Evolutionary conservation across 148 eudicot species (phyloP), one percentile per base, ranked within the genome.

Genomic region (Spergularia marina): DNA sequence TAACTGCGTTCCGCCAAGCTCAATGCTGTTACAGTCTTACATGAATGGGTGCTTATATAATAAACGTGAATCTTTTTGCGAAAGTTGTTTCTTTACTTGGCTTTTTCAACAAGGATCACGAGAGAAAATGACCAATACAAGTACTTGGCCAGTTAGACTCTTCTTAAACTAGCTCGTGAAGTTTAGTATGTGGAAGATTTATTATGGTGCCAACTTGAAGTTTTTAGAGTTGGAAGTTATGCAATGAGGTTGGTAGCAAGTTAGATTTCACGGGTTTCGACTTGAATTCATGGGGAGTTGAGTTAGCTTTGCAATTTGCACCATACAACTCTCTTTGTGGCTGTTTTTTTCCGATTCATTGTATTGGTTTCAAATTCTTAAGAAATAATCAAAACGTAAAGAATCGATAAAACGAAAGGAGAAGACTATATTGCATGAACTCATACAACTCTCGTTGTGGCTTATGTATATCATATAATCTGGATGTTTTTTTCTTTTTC

Each of bases 161-260:
- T 59, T 49, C 67, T 25, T 68, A 7, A 14, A 55, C 39, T 52
- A 49, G 23, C 80, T 54, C 80, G 83, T 81, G 80, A 81, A 73
- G 74, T 12, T 15, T 7, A 44, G 56, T 40, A 53, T 74, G 72
- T 60, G 74, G 59, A 76, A 39, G 73, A 72, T 7, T 60, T 49
- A 70, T 53, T 70, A 36, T 40, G 70, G 74, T 81, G 74, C 65
- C 80, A 81, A 60, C 47, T 57, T 76, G 79, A 69, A 55, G 59
- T 66, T 18, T 30, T 6, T 12, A 61, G 20, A 23, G n/a, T 12
- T 34, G 36, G 68, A 52, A 14, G 51, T 36, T 15, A 6, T 17
- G 23, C 8, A 66, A 36, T 0, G 47, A 74, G 39, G 34, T 65
- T 41, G 30, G 52, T 36, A 53, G 12, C 59, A 13, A 68, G 55